Conservation (phyloP, 805 yeast genomes). For the Yarrowia osloensis region DNA sequence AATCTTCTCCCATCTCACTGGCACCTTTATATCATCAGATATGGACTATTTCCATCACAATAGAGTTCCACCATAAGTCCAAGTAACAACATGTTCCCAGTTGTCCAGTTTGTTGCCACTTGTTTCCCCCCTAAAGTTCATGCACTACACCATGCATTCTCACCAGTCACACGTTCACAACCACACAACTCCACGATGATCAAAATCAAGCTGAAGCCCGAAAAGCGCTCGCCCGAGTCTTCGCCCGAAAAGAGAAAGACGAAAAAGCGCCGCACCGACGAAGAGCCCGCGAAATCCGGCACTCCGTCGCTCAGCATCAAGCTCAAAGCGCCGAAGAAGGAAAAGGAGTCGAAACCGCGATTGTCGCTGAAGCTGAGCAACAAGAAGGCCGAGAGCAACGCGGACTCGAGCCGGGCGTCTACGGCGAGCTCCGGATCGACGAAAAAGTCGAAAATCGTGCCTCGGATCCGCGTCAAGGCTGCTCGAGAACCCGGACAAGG, state of each 20-base stretch:
- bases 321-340: constrained; percentile 16
- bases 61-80: too few species aligned
- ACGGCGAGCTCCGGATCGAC: neutral
- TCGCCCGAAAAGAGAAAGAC: constrained; percentile 9
- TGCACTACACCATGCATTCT: neutral
- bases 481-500: constrained; percentile 88
- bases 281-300: neutral
- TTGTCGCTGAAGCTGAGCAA: neutral
- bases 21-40: too few species aligned
- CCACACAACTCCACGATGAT: neutral
- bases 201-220: constrained; percentile 25
- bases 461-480: constrained; percentile 57
- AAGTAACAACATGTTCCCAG: too few species aligned
- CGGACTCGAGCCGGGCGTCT: neutral
- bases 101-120: too few species aligned
- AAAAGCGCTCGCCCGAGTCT: neutral
- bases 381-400: neutral
- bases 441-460: constrained; percentile 36
- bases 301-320: constrained; percentile 14
- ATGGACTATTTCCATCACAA: too few species aligned
- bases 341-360: constrained; percentile 5
- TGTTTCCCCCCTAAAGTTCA: too few species aligned
- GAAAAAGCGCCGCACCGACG: constrained; percentile 7
- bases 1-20: too few species aligned
- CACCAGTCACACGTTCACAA: neutral